phyloP scores from a whole-genome alignment of 176 grass and related monocot genomes.

The Secale cereale region DNA sequence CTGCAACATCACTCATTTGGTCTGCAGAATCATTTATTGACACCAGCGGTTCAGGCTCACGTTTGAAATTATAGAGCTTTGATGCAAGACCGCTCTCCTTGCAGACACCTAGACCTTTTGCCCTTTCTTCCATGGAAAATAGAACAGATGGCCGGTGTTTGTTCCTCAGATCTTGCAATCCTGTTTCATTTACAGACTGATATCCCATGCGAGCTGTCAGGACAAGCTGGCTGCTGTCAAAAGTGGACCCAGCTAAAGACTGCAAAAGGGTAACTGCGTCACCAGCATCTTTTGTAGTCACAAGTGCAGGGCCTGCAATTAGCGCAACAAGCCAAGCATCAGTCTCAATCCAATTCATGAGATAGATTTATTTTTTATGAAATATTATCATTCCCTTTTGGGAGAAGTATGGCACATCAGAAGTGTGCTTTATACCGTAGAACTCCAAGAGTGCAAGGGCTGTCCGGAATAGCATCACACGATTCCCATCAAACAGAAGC shows the following conservation, averaged over 20 bases:
- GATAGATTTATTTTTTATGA: background rate
- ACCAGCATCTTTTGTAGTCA: slow-evolving; percentile 94
- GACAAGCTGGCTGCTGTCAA: slow-evolving; percentile 97
- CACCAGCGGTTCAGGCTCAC: slow-evolving; percentile 67
- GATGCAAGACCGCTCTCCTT: slow-evolving; percentile 65
- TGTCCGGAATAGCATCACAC: slow-evolving; percentile 90
- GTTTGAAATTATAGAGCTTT: slow-evolving; percentile 86
- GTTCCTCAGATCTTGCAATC: slow-evolving; percentile 75
- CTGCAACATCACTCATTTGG: slow-evolving; percentile 38
- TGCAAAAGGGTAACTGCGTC: slow-evolving; percentile 95
- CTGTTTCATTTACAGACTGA: slow-evolving; percentile 72
- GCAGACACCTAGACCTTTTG: slow-evolving; percentile 61
- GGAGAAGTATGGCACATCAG: slow-evolving; percentile 7
- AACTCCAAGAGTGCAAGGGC: slow-evolving; percentile 86
- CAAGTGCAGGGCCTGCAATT: slow-evolving; percentile 85
- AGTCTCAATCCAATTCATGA: background rate
- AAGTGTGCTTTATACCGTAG: slow-evolving; percentile 62
- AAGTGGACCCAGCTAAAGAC: slow-evolving; percentile 94
- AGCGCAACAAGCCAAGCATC: slow-evolving; percentile 4
- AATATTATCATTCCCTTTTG: slow-evolving; percentile 23
- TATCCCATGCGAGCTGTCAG: slow-evolving; percentile 96
- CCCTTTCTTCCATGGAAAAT: slow-evolving; percentile 82
- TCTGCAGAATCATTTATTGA: slow-evolving; percentile 49
- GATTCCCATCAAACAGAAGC: slow-evolving; percentile 86
- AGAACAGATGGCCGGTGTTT: slow-evolving; percentile 87